Evolutionary conservation across 129 eudicot genomes (phyloP).

Genomic region (Heracleum sosnowskyi): DNA sequence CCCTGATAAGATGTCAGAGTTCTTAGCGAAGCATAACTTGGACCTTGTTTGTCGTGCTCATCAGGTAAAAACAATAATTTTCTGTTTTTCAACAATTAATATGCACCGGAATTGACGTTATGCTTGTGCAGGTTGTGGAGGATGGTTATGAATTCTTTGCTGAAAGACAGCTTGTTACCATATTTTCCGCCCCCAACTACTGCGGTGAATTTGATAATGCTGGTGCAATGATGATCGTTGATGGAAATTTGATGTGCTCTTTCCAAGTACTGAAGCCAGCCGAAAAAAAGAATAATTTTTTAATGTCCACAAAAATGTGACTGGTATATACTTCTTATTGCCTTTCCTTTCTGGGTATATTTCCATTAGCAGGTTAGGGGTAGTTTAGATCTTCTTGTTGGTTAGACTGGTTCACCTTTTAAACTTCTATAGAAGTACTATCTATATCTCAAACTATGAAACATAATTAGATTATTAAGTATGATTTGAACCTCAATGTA

Average conservation of each 20-base stretch:
- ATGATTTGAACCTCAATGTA: not conserved
- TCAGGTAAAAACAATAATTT: conserved; percentile 35
- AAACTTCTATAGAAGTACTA: not conserved
- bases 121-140: conserved; percentile 62
- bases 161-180: conserved; percentile 75
- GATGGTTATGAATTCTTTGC: conserved; percentile 94
- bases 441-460: not conserved
- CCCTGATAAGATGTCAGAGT: conserved; percentile 79
- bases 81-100: not conserved
- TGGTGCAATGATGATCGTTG: conserved; percentile 87
- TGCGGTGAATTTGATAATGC: conserved; percentile 94
- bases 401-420: not conserved
- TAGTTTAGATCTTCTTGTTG: not conserved
- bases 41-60: conserved; percentile 96
- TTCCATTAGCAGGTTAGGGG: not conserved
- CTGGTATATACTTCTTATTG: conserved; percentile 7
- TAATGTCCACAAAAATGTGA: conserved; percentile 63
- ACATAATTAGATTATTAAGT: not conserved
- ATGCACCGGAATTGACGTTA: conserved; percentile 13
- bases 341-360: not conserved
- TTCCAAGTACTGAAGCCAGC: conserved; percentile 88
- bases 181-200: conserved; percentile 79
- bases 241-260: conserved; percentile 77
- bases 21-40: conserved; percentile 65
- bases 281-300: conserved; percentile 67